Base-by-base conservation (phyloP, 2,329 filamentous ascomycete genomes). In the Periglandula ipomoeae region DNA sequence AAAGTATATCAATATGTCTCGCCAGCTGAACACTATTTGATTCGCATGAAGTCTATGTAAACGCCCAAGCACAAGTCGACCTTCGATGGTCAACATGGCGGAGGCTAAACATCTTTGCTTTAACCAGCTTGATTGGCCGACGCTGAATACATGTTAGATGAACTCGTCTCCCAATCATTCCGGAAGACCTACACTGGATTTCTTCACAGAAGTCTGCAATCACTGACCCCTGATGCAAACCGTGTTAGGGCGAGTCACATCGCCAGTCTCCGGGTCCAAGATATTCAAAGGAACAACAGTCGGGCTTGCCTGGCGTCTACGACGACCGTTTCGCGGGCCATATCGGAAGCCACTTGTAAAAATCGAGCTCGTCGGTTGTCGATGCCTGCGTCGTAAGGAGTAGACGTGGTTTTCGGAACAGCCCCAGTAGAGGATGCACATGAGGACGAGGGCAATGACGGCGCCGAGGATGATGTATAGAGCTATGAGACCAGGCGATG, bases 371-470 rank as follows among this genome's bases (percentile, higher is more conserved):
- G 34, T 19, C 6, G 32, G 20, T 9, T 1, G 7, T 27, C 34
- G 22, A 9, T 37, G 45, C 19, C 9, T 15, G 11, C 13, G 22
- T 15, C 37, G 30, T 19, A 27, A 15, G 8, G 45, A 24, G 6
- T 20, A 23, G 6, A 10, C 8, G 9, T 20, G 13, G 15, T 37
- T 23, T 19, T 26, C 17, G 30, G 22, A 35, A 2, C 20, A 27
- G 4, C 20, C 27, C 38, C 46, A 48, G 39, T 26, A 20, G 27
- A 48, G 9, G 39, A 43, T 13, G 46, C 46, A 48, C 17, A 11
- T n/a, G 20, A 44, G 17, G 15, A 48, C 39, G 1, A 43, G n/a
- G 15, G 38, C 46, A 15, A 48, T 20, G 20, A 27, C 20, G 1
- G 39, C 27, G 20, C 38, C 15, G 8, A 38, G 23, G 22, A 43